Base-by-base conservation (phyloP, 1,284 basidiomycete genomes). In the Malassezia slooffiae region DNA sequence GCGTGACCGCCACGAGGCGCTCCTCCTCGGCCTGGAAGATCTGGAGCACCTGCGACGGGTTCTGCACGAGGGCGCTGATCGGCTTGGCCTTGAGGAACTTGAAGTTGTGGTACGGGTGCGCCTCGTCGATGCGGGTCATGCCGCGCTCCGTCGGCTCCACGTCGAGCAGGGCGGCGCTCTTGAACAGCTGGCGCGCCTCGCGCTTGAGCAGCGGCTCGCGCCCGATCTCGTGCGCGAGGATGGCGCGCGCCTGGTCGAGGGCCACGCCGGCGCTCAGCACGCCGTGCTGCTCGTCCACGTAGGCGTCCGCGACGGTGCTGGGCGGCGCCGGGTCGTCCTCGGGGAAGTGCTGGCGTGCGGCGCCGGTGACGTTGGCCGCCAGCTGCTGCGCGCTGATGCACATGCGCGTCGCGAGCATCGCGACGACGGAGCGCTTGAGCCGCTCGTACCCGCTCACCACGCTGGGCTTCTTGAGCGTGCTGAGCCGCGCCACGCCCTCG, bases 11-110 rank as follows among this genome's bases (percentile, higher is more conserved):
- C 60, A 97, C 79, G 28, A 96, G 75, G 37, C 83, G 80, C 49
- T 95, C 85, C 11, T 80, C 74, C 71, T 99, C 93, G 1, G 93
- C 93, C 34, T 80, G 77, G 8, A 97, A 78, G 55, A 97, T 93
- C 57, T 88, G 81, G 23, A 97, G 74, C 72, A 91, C 93, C 62
- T 91, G 87, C 7, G 83, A 54, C 15, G 59, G 53, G 17, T 58
- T 49, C 23, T 48, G 48, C 9, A 62, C 44, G 76, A 95, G 81
- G 6, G 79, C 76, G n/a, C 70, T 70, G 23, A 87, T 77, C 9
- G 80, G 82, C 69, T 96, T 97, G 57, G 82, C 76, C 30, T 77
- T 74, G 29, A 97, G 75, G 73, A 95, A 97, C 75, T 97, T 97
- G 79, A 97, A 97, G 58, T 81, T 90, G 66, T 81, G 88, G 72